Conservation (phyloP, 2,329 filamentous ascomycete genomes). For the Hypoxylon sp. region DNA sequence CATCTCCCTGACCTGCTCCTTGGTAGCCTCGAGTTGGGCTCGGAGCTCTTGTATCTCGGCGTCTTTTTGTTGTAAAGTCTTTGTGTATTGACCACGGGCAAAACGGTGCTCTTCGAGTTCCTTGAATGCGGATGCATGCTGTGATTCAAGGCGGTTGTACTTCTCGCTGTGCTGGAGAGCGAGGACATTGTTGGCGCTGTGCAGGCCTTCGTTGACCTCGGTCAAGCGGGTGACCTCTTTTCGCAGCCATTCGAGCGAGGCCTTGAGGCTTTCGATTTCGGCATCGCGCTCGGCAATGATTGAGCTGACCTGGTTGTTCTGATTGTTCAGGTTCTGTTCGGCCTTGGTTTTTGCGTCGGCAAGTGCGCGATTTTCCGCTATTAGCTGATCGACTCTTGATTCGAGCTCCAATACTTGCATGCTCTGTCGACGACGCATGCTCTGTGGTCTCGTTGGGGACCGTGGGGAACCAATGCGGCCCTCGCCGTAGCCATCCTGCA, state of each 20-base stretch:
- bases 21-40: slow-evolving; percentile 80
- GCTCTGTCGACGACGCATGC: slow-evolving; percentile 96
- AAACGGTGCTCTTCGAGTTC: slow-evolving; percentile 77
- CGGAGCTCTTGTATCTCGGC: slow-evolving; percentile 83
- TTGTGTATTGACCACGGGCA: slow-evolving; percentile 71
- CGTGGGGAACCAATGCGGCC: slow-evolving; percentile 86
- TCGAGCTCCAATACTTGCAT: slow-evolving; percentile 97
- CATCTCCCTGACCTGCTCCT: slow-evolving; percentile 69
- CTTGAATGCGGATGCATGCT: slow-evolving; percentile 73
- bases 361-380: slow-evolving; percentile 85
- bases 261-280: slow-evolving; percentile 85
- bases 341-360: slow-evolving; percentile 77
- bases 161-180: slow-evolving; percentile 80
- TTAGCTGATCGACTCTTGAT: slow-evolving; percentile 83
- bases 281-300: slow-evolving; percentile 84
- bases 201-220: slow-evolving; percentile 84
- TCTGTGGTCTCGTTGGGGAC: slow-evolving; percentile 93
- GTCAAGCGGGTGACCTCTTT: slow-evolving; percentile 84
- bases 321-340: slow-evolving; percentile 74
- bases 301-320: slow-evolving; percentile 74
- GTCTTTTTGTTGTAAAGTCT: slow-evolving; percentile 83
- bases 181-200: slow-evolving; percentile 81
- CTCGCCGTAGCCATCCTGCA: slow-evolving; percentile 92
- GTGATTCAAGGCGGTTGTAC: slow-evolving; percentile 73
- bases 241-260: slow-evolving; percentile 82